Evolutionary conservation across 2,329 filamentous ascomycete species (phyloP).

Genomic region (Fusarium sp.): DNA sequence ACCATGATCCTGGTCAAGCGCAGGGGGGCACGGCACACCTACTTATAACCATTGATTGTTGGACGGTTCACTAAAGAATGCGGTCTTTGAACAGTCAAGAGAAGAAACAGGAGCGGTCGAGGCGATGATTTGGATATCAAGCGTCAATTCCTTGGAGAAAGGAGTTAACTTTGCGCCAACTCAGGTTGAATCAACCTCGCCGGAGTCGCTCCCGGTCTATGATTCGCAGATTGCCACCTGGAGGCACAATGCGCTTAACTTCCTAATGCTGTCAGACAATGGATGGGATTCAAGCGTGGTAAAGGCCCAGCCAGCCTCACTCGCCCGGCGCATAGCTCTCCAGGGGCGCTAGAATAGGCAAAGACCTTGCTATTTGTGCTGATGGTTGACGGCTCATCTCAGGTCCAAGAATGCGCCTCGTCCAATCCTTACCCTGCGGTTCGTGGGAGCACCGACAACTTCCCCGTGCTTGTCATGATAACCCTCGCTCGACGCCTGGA

Average conservation of each 20-base stretch:
- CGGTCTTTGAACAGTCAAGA: constrained; percentile 1
- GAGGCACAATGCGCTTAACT: constrained; percentile 38
- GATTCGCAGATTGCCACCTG: constrained; percentile 13
- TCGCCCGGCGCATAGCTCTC: constrained; percentile 20
- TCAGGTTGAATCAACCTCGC: background rate
- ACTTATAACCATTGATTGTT: background rate
- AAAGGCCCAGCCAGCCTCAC: constrained; percentile 25
- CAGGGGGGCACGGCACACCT: constrained; percentile 2
- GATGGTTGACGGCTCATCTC: constrained; percentile 6
- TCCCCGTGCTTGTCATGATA: constrained; percentile 36
- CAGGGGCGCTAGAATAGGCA: constrained; percentile 16
- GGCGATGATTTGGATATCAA: background rate
- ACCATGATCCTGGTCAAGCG: constrained; percentile 3
- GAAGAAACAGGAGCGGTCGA: background rate
- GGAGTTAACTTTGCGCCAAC: constrained; percentile 24
- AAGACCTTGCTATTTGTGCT: background rate
- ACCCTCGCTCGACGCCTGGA: constrained; percentile 33
- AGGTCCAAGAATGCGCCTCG: constrained; percentile 7
- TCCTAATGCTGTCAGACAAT: constrained; percentile 35
- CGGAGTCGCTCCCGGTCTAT: constrained; percentile 5
- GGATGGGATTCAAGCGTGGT: constrained; percentile 12
- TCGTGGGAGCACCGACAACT: constrained; percentile 9
- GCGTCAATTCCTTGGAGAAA: background rate
- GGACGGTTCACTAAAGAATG: background rate
- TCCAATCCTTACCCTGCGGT: constrained; percentile 12